Evolutionary conservation across 2,329 filamentous ascomycete species (phyloP).

Genomic region (Colletotrichum tropicale): DNA sequence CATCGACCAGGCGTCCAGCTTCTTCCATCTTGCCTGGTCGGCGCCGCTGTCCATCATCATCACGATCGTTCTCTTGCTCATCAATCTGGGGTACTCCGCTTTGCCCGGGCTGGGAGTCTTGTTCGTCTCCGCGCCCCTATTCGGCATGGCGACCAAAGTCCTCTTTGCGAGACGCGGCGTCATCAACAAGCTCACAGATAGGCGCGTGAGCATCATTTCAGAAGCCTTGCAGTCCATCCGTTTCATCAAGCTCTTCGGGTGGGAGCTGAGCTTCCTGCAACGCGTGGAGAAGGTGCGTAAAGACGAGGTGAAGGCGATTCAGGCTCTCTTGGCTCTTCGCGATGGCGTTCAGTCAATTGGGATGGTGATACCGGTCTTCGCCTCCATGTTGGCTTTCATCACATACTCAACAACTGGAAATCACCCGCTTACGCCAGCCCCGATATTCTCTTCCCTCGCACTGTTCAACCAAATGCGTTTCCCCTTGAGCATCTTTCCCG

Average conservation of each 20-base stretch:
- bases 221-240: conserved; percentile 91
- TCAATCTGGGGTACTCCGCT: conserved; percentile 90
- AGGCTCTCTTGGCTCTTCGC: conserved; percentile 79
- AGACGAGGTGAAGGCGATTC: conserved; percentile 80
- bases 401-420: conserved; percentile 68
- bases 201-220: conserved; percentile 86
- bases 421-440: conserved; percentile 72
- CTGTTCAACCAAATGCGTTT: conserved; percentile 90
- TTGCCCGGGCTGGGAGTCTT: conserved; percentile 86
- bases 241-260: conserved; percentile 95
- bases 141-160: conserved; percentile 66
- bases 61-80: conserved; percentile 77
- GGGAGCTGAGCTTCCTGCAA: conserved; percentile 85
- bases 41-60: conserved; percentile 74
- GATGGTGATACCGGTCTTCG: conserved; percentile 87
- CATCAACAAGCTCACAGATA: conserved; percentile 94
- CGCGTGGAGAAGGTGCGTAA: conserved; percentile 75
- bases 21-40: conserved; percentile 92
- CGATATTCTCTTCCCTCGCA: conserved; percentile 89
- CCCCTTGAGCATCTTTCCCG: conserved; percentile 84
- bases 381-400: conserved; percentile 94
- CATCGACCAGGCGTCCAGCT: conserved; percentile 82
- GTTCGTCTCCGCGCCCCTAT: conserved; percentile 76
- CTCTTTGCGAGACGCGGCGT: conserved; percentile 73
- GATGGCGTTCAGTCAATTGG: conserved; percentile 84